A percentile compares a stretch with the other conserved stretches of the same genome.
Conservation (phyloP, 305 asterid species). For the Fraxinus xanthoxyloides region DNA sequence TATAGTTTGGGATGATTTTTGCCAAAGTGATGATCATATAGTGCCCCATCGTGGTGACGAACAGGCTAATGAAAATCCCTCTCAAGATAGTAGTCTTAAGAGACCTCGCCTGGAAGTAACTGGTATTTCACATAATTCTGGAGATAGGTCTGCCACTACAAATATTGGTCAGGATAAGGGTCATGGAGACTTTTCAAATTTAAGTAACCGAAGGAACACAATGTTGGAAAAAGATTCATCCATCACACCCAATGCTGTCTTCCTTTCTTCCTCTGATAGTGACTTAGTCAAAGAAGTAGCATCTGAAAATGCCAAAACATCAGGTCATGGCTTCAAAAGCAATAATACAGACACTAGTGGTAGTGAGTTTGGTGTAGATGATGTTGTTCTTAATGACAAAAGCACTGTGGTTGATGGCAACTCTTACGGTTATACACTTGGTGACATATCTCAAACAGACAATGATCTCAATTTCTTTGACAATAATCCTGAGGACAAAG, state of each 20-base stretch:
- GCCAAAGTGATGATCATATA: slow-evolving; percentile 64
- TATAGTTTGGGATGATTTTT: slow-evolving; percentile 65
- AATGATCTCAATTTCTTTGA: slow-evolving; percentile 48
- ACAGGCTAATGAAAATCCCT: slow-evolving; percentile 29
- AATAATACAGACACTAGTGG: slow-evolving; percentile 27
- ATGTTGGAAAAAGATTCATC: slow-evolving; percentile 51
- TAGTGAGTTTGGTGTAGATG: slow-evolving; percentile 40
- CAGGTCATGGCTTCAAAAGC: slow-evolving; percentile 34
- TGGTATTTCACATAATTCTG: slow-evolving; percentile 26
- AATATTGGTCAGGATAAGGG: slow-evolving; percentile 33
- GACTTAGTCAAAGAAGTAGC: slow-evolving; percentile 41
- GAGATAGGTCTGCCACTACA: slow-evolving; percentile 29
- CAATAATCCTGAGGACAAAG: slow-evolving; percentile 44
- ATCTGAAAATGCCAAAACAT: slow-evolving; percentile 38
- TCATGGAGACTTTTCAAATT: slow-evolving; percentile 20
- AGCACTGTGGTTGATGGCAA: slow-evolving; percentile 34
- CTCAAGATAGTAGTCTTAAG: slow-evolving; percentile 41
- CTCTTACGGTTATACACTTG: slow-evolving; percentile 52
- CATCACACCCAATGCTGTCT: slow-evolving; percentile 33
- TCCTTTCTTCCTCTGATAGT: slow-evolving; percentile 42
- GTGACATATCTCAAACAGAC: slow-evolving; percentile 43
- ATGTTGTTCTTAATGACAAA: slow-evolving; percentile 38
- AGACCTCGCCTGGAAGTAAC: slow-evolving; percentile 35
- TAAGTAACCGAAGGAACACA: slow-evolving; percentile 38
- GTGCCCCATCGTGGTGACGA: slow-evolving; percentile 51